Base-by-base conservation (phyloP, 768 basidiomycete genomes). In the Hericium erinaceus region DNA sequence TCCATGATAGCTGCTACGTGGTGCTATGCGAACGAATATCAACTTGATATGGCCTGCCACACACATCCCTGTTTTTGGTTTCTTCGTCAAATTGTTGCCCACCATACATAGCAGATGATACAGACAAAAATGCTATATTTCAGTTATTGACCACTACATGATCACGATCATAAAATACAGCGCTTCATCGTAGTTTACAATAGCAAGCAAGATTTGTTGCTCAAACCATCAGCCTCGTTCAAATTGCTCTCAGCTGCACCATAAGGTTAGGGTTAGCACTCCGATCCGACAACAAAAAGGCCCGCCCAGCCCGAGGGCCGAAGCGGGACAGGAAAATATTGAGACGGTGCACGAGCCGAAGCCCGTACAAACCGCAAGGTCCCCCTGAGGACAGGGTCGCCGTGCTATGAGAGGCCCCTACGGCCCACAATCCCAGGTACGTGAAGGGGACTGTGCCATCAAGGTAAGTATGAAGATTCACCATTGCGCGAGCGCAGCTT, bases 321-420 rank as follows among this genome's bases (percentile, higher is more conserved):
- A 75, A 77, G 77, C 73, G 74, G 80, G 80, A 84, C 83, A 72
- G 84, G 83, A 77, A 86, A 86, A 86, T 85, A 85, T 85, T 84
- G 64, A 76, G 83, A 85, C 81, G 78, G 78, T 86, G 83, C 84
- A 83, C 84, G 80, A 77, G 76, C 83, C 82, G 75, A 79, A 80
- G 80, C 80, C 70, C 80, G 84, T 62, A 64, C 64, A 65, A 65
- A 64, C 61, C 61, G 58, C 57, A 55, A 58, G 59, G 51, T 62
- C 59, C 61, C 64, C 60, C 59, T 65, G 64, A 13, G 64, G 64
- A 65, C 64, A 64, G 22, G 64, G 64, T 65, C 64, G 64, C 64
- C 64, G 64, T 65, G 64, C 64, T 62, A 65, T 65, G 64, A 60
- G 59, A 63, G 58, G 61, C 54, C 62, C 64, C 60, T 57, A 59